Evolutionary conservation across 345 rosid genomes (phyloP).

Genomic region (Abelmoschus esculentus): DNA sequence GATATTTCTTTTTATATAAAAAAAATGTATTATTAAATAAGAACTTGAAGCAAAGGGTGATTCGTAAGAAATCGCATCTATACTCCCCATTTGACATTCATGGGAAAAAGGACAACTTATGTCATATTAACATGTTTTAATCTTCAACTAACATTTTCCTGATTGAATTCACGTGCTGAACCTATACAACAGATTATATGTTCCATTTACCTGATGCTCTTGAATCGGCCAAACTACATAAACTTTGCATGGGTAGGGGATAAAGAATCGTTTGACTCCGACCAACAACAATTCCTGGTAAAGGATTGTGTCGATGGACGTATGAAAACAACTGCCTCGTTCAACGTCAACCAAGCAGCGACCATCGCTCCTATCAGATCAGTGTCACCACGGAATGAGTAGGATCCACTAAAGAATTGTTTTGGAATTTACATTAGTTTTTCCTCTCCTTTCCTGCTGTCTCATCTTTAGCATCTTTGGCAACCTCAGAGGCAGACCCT

Average conservation of each 20-base stretch:
- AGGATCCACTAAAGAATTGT: constrained; percentile 9
- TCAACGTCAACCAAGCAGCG: not conserved
- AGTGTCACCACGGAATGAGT: constrained; percentile 2
- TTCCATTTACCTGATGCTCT: constrained; percentile 8
- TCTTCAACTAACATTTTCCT: constrained; percentile 4
- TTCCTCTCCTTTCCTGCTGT: constrained; percentile 3
- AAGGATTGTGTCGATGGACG: constrained; percentile 5
- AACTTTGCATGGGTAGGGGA: not conserved
- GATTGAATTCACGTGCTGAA: constrained; percentile 7
- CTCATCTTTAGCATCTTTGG: constrained; percentile 12
- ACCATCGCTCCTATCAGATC: not conserved
- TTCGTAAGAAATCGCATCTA: not conserved
- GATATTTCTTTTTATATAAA: too few species aligned
- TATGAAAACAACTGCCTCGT: not conserved
- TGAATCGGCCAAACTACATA: not conserved
- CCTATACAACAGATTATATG: constrained; percentile 15
- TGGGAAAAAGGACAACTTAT: not conserved
- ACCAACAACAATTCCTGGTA: constrained; percentile 9
- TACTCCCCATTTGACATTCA: not conserved
- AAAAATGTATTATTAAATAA: not conserved
- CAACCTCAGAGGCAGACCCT: constrained; percentile 12
- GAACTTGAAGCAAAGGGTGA: not conserved
- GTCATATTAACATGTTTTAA: constrained; percentile 9
- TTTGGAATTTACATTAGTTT: constrained; percentile 11
- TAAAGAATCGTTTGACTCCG: constrained; percentile 14